Conservation (phyloP, 2,329 filamentous ascomycete genomes). For the Verticillium alfalfae region DNA sequence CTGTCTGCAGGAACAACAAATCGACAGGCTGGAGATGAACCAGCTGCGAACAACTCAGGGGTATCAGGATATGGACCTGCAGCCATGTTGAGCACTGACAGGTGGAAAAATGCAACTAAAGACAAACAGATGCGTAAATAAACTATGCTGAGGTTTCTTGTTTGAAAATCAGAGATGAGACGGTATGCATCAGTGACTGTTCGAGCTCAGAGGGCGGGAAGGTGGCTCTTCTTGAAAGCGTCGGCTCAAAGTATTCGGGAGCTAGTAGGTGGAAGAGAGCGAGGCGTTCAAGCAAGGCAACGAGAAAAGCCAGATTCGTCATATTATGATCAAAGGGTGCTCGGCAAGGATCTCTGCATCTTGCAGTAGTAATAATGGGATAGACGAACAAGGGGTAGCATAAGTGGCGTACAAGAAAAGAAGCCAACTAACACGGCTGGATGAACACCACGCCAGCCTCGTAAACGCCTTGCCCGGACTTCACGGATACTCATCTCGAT, state of each 20-base stretch:
- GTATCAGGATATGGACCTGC: background rate
- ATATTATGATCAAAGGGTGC: background rate
- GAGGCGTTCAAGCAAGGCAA: background rate
- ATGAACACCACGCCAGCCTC: background rate
- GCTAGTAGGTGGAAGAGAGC: background rate
- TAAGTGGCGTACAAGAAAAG: background rate
- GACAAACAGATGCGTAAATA: no score
- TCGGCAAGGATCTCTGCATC: background rate
- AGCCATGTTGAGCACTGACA: background rate
- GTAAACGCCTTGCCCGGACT: background rate
- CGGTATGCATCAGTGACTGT: no score
- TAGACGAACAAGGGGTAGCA: background rate
- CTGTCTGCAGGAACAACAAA: constrained; percentile 4
- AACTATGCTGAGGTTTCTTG: no score
- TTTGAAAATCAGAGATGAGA: no score
- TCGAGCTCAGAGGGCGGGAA: background rate
- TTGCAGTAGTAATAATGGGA: background rate
- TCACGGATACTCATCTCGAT: background rate
- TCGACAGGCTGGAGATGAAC: constrained; percentile 2
- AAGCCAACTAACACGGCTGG: background rate
- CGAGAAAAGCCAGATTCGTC: background rate
- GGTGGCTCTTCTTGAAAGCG: background rate
- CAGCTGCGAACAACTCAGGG: background rate
- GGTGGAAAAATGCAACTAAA: background rate
- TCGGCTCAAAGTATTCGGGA: background rate